phyloP scores from a whole-genome alignment of 2,329 filamentous ascomycete genomes.

The Aureobasidium mangrovei region DNA sequence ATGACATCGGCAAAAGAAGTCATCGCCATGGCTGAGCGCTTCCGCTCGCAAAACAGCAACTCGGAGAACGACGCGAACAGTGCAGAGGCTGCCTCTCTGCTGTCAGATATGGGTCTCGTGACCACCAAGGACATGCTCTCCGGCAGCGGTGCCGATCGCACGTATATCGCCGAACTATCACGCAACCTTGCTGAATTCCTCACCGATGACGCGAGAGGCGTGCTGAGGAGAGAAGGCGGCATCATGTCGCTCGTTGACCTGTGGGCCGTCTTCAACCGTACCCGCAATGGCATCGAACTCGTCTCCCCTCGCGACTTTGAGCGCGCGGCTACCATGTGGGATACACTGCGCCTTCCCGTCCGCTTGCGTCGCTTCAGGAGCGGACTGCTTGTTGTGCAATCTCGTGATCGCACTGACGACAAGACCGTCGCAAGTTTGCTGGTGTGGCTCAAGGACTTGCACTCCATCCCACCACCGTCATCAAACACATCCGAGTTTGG shows the following conservation, averaged over 20 bases:
- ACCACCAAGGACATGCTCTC: slow-evolving; percentile 91
- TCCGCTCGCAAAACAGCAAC: slow-evolving; percentile 59
- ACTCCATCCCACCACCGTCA: slow-evolving; percentile 26
- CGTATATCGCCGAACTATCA: slow-evolving; percentile 82
- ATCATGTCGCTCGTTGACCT: slow-evolving; percentile 85
- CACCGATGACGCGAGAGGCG: slow-evolving; percentile 71
- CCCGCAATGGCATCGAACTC: slow-evolving; percentile 85
- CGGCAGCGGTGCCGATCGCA: slow-evolving; percentile 60
- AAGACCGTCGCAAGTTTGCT: slow-evolving; percentile 74
- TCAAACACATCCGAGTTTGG: slow-evolving; percentile 42
- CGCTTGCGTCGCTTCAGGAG: slow-evolving; percentile 83
- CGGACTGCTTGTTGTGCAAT: slow-evolving; percentile 88
- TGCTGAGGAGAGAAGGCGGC: slow-evolving; percentile 71
- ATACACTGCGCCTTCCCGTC: slow-evolving; percentile 75
- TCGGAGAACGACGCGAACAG: slow-evolving; percentile 44
- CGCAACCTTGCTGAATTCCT: slow-evolving; percentile 82
- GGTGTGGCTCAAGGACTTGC: slow-evolving; percentile 67
- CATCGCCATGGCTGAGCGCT: slow-evolving; percentile 81
- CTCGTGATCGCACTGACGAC: slow-evolving; percentile 79
- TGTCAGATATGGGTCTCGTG: slow-evolving; percentile 78
- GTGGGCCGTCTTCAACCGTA: slow-evolving; percentile 92
- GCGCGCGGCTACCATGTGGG: slow-evolving; percentile 81
- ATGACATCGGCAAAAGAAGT: slow-evolving; percentile 98
- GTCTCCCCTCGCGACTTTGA: slow-evolving; percentile 88
- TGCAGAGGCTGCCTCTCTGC: slow-evolving; percentile 62